Percentiles rank a stretch among this genome's conserved stretches.
Evolutionary conservation across 2,329 filamentous ascomycete genomes (phyloP).

Genomic region (Neofusicoccum laricinum): DNA sequence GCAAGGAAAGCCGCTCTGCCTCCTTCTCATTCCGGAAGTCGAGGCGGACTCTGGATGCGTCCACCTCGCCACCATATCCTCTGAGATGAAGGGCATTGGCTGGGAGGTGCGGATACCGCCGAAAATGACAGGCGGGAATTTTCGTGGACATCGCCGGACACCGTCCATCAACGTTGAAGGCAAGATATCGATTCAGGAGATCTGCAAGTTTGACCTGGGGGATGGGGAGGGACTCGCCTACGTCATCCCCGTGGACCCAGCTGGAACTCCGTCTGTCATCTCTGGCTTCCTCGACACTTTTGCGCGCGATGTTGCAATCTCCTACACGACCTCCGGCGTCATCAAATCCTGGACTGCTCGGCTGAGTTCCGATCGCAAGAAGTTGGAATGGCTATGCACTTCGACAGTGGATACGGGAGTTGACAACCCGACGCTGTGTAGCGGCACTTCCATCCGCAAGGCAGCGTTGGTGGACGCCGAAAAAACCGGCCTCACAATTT

Average conservation of each 20-base stretch:
- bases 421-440: constrained; percentile 69
- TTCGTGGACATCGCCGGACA: constrained; percentile 12
- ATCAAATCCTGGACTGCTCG: constrained; percentile 84
- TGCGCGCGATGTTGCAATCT: constrained; percentile 79
- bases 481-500: constrained; percentile 78
- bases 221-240: constrained; percentile 52
- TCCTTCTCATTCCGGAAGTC: constrained; percentile 70
- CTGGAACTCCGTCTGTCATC: constrained; percentile 66
- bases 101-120: constrained; percentile 71
- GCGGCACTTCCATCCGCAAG: constrained; percentile 82
- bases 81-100: constrained; percentile 72
- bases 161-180: constrained; percentile 28
- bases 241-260: constrained; percentile 81
- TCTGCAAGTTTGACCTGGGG: constrained; percentile 68
- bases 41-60: constrained; percentile 49
- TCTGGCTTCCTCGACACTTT: constrained; percentile 84
- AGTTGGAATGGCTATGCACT: constrained; percentile 78
- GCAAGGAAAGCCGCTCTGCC: constrained; percentile 71
- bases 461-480: constrained; percentile 75
- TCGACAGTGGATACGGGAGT: constrained; percentile 79
- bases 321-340: constrained; percentile 71
- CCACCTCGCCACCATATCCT: constrained; percentile 80
- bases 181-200: constrained; percentile 57
- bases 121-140: constrained; percentile 15
- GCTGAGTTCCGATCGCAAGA: constrained; percentile 58